These are phyloP conservation scores for Chondrus crispus DNA, from an alignment of 23 red algal genomes.

Conservation along the genomic window DNA sequence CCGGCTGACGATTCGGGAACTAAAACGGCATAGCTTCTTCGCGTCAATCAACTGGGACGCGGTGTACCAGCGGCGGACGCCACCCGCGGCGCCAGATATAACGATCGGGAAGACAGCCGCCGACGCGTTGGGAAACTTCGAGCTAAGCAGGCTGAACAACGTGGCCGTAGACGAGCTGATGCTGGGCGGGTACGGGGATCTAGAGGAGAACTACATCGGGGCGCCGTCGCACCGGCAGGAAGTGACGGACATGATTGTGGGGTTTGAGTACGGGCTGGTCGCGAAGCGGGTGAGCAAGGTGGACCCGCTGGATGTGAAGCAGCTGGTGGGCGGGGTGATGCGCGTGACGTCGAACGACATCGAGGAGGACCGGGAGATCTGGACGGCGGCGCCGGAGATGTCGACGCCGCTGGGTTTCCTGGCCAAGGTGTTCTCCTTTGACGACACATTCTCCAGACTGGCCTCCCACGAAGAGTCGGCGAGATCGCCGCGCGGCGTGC, in stretches of 20 bases:
- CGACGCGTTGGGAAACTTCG: slow-evolving; percentile 37
- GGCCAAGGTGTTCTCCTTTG: too few relatives aligned
- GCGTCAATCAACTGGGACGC: slow-evolving; percentile 48
- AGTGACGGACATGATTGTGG: slow-evolving; percentile 18
- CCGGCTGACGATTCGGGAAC: neutral
- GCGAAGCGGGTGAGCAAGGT: neutral
- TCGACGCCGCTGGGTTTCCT: too few relatives aligned
- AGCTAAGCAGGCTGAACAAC: slow-evolving; percentile 18
- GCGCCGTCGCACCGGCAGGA: neutral
- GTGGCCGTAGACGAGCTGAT: slow-evolving; percentile 25
- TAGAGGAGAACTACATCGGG: neutral
- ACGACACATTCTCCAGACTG: too few relatives aligned
- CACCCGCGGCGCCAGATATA: neutral
- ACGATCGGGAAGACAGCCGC: neutral
- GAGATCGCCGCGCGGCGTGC: too few relatives aligned
- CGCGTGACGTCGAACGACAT: too few relatives aligned
- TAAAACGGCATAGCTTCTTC: slow-evolving; percentile 78
- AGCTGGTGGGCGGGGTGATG: neutral
- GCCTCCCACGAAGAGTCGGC: too few relatives aligned
- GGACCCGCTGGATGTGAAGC: neutral
- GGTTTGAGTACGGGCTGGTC: slow-evolving; percentile 8
- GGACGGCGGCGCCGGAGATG: too few relatives aligned
- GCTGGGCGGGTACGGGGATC: neutral
- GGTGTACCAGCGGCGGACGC: slow-evolving; percentile 8
- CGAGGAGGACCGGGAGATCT: too few relatives aligned